Percentiles rank a stretch among this genome's conserved stretches.
phyloP scores from a whole-genome alignment of 441 rosid genomes.

The Arabidopsis hybrid region DNA sequence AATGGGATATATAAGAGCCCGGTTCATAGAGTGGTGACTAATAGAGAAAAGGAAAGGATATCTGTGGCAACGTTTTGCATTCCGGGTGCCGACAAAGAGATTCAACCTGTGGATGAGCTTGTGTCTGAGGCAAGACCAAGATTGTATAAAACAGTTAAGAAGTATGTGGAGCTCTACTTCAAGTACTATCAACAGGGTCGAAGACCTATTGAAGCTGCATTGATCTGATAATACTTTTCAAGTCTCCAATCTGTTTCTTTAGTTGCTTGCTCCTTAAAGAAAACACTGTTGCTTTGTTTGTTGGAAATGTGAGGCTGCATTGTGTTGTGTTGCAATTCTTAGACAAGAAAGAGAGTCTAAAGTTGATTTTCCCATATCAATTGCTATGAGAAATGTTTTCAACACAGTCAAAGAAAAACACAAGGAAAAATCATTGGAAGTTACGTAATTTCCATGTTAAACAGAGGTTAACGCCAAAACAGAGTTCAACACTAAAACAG shows the following conservation, averaged over 20 bases:
- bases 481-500: too few species aligned
- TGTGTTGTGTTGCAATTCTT: constrained; percentile 1
- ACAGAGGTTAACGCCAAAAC: background rate
- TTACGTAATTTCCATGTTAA: background rate
- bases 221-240: constrained; percentile 24
- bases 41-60: constrained; percentile 55
- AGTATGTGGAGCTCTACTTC: constrained; percentile 52
- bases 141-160: constrained; percentile 51
- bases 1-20: constrained; percentile 82
- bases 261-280: background rate
- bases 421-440: background rate
- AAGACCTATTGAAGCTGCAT: constrained; percentile 57
- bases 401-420: background rate
- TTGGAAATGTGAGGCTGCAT: constrained; percentile 3
- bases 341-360: background rate
- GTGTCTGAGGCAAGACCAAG: constrained; percentile 57
- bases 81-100: constrained; percentile 55
- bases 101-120: constrained; percentile 58
- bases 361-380: background rate
- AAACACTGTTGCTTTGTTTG: background rate
- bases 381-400: background rate
- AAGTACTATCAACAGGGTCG: constrained; percentile 58
- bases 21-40: constrained; percentile 65
- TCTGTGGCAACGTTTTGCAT: constrained; percentile 62
- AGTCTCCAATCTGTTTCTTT: constrained; percentile 1